A percentile compares a stretch with the other conserved stretches of the same genome.
Evolutionary conservation across 164 flowering plant species (phyloP).

Genomic region (Nymphaea colorata): DNA sequence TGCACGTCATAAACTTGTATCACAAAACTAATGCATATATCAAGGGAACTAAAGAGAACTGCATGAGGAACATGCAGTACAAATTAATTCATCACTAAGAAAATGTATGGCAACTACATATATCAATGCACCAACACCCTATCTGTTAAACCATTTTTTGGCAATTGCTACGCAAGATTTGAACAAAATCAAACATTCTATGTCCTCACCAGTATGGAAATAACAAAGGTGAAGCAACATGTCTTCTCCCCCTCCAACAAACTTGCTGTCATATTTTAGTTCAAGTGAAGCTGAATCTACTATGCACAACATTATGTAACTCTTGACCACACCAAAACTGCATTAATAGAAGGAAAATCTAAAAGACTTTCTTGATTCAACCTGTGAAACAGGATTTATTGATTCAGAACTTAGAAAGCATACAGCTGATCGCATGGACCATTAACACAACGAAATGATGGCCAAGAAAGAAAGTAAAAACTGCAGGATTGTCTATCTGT

Average conservation of each 20-base stretch:
- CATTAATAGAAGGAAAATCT: background rate
- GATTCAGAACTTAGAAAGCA: background rate
- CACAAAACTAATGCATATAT: background rate
- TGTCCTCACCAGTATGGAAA: slow-evolving; percentile 91
- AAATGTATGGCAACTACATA: background rate
- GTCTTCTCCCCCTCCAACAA: slow-evolving; percentile 96
- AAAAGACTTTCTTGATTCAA: slow-evolving; percentile 9
- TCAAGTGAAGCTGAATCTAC: slow-evolving; percentile 95
- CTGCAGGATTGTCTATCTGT: too few species aligned
- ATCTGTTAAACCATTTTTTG: too few species aligned
- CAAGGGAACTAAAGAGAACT: too few species aligned
- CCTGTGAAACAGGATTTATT: slow-evolving; percentile 19
- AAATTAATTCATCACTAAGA: background rate
- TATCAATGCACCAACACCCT: too few species aligned
- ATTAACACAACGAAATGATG: too few species aligned
- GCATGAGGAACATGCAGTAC: too few species aligned
- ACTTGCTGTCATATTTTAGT: slow-evolving; percentile 76
- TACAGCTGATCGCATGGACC: too few species aligned
- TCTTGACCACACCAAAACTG: slow-evolving; percentile 90
- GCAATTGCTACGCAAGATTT: too few species aligned
- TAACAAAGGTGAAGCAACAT: slow-evolving; percentile 93
- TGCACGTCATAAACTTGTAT: slow-evolving; percentile 12
- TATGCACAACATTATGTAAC: slow-evolving; percentile 72
- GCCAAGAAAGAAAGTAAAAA: too few species aligned
- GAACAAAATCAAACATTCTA: slow-evolving; percentile 27